Percentiles rank a stretch among this genome's conserved stretches.
These are phyloP conservation scores for Erythrophleum fordii DNA, from an alignment of 306 rosid genomes.

Conservation along the genomic window DNA sequence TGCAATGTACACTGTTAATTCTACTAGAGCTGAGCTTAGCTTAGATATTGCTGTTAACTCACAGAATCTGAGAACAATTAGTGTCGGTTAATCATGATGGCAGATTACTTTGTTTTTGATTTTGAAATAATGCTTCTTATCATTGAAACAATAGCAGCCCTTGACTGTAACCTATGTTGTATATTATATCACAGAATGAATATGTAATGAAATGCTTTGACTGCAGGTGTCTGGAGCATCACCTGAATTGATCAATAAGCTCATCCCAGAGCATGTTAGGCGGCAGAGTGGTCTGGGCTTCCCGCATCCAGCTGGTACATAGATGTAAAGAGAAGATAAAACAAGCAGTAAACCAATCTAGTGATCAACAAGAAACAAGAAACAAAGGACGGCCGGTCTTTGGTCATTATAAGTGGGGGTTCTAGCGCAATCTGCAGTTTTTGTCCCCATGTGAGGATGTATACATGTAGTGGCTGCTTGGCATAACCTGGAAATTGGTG, in stretches of 20 bases:
- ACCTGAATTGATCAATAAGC: slow-evolving; percentile 75
- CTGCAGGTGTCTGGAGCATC: slow-evolving; percentile 78
- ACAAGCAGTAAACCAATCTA: slow-evolving; percentile 46
- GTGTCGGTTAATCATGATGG: not conserved
- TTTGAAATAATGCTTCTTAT: not conserved
- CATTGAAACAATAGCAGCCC: not conserved
- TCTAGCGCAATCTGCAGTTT: slow-evolving; percentile 56
- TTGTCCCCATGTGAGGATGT: slow-evolving; percentile 59
- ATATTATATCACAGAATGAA: not conserved
- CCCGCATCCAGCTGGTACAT: slow-evolving; percentile 60
- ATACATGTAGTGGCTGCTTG: slow-evolving; percentile 59
- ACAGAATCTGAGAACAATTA: not conserved
- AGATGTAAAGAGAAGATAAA: slow-evolving; percentile 50
- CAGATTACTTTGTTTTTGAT: not conserved
- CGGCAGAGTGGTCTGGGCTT: slow-evolving; percentile 63
- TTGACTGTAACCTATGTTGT: not conserved
- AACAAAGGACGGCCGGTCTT: slow-evolving; percentile 48
- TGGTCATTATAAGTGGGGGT: slow-evolving; percentile 55
- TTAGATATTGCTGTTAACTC: not conserved
- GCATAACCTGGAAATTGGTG: slow-evolving; percentile 58
- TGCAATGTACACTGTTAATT: not conserved
- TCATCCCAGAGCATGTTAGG: slow-evolving; percentile 86
- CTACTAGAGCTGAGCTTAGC: not conserved
- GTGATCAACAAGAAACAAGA: slow-evolving; percentile 50
- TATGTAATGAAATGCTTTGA: slow-evolving; percentile 20